These are phyloP conservation scores for Russula brevipes DNA, from an alignment of 768 basidiomycete genomes.

Conservation along the genomic window DNA sequence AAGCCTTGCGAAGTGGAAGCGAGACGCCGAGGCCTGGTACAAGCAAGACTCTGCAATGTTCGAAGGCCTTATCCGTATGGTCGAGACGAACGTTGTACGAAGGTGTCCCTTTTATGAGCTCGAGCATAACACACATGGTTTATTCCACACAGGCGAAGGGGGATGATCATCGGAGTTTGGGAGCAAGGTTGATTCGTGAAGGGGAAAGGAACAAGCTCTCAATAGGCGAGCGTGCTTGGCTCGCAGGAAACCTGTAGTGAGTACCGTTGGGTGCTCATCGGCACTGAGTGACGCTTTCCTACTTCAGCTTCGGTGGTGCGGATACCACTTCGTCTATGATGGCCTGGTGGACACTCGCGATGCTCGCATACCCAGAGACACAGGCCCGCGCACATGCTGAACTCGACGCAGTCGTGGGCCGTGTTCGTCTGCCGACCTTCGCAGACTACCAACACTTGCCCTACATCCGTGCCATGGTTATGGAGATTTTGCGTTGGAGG, in stretches of 20 bases:
- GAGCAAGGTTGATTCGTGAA: slow-evolving; percentile 1
- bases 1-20: slow-evolving; percentile 11
- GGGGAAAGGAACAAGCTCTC: slow-evolving; percentile 1
- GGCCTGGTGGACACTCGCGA: background rate
- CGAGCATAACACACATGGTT: background rate
- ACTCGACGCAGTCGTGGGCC: background rate
- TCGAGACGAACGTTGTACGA: background rate
- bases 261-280: background rate
- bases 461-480: slow-evolving; percentile 1
- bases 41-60: slow-evolving; percentile 3
- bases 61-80: background rate
- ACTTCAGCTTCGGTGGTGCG: background rate
- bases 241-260: slow-evolving; percentile 11
- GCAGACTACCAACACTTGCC: background rate
- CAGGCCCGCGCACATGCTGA: background rate
- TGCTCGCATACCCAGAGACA: slow-evolving; percentile 1
- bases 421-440: background rate
- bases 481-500: background rate
- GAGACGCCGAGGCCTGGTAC: slow-evolving; percentile 1
- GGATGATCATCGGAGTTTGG: slow-evolving; percentile 1
- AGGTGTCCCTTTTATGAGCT: background rate
- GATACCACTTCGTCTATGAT: background rate
- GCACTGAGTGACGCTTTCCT: background rate
- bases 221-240: slow-evolving; percentile 9
- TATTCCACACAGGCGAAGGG: background rate